Conservation (phyloP, 2,329 filamentous ascomycete genomes). For the Xylaria sp. region DNA sequence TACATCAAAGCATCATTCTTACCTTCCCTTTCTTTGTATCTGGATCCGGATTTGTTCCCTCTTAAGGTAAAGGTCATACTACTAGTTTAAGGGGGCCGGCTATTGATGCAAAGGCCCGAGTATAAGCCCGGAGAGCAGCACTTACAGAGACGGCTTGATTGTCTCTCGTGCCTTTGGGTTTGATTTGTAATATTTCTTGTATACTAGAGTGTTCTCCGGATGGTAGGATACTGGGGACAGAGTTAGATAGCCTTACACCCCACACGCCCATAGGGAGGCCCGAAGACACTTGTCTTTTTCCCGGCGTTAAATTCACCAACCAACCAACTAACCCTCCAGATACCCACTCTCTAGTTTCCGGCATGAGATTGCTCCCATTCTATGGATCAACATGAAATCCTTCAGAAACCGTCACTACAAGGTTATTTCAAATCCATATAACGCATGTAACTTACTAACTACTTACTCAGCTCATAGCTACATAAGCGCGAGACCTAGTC, state of each 20-base stretch:
- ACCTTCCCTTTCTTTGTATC: background rate
- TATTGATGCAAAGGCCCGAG: background rate
- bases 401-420: background rate
- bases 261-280: background rate
- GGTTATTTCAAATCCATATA: background rate
- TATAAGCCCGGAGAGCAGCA: conserved; percentile 2
- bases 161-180: background rate
- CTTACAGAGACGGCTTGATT: conserved; percentile 10
- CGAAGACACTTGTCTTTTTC: background rate
- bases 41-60: background rate
- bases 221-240: background rate
- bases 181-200: background rate
- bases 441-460: background rate
- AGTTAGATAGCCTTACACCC: background rate
- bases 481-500: background rate
- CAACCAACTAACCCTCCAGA: background rate
- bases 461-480: background rate
- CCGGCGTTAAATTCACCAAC: background rate
- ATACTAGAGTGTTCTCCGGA: background rate
- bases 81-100: background rate
- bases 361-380: too few relatives aligned
- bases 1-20: background rate
- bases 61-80: background rate
- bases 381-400: background rate
- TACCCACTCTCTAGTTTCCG: too few relatives aligned